Evolutionary conservation across 1,284 basidiomycete genomes (phyloP).

Genomic region (Trametes polyzona): DNA sequence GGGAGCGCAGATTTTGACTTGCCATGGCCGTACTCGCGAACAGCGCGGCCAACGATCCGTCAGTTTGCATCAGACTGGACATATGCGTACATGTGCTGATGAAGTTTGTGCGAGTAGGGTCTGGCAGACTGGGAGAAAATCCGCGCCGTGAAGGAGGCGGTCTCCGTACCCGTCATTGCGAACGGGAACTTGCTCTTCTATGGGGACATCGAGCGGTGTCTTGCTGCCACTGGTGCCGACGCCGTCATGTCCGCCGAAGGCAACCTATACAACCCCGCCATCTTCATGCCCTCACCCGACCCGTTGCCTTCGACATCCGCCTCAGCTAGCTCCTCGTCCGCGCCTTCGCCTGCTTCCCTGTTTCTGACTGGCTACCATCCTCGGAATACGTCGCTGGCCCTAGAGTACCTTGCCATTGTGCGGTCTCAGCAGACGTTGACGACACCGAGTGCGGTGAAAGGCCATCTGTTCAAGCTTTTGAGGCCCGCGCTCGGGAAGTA

Average conservation of each 20-base stretch:
- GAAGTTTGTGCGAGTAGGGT: slow-evolving; percentile 46
- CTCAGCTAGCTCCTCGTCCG: slow-evolving; percentile 24
- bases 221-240: slow-evolving; percentile 84
- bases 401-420: slow-evolving; percentile 89
- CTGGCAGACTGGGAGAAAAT: slow-evolving; percentile 43
- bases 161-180: slow-evolving; percentile 92
- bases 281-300: slow-evolving; percentile 66
- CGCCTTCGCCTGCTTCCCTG: slow-evolving; percentile 36
- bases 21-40: slow-evolving; percentile 90
- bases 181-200: slow-evolving; percentile 96
- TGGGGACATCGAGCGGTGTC: slow-evolving; percentile 78
- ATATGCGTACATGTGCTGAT: slow-evolving; percentile 1
- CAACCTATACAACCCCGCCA: slow-evolving; percentile 90
- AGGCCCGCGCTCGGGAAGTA: slow-evolving; percentile 76
- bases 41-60: slow-evolving; percentile 86
- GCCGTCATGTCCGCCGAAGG: slow-evolving; percentile 97
- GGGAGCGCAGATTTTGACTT: slow-evolving; percentile 94
- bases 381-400: slow-evolving; percentile 67
- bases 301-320: slow-evolving; percentile 18
- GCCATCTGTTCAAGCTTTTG: slow-evolving; percentile 93
- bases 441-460: slow-evolving; percentile 78
- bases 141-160: slow-evolving; percentile 56
- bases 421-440: slow-evolving; percentile 75
- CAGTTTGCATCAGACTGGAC: slow-evolving; percentile 24
- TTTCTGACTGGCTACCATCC: slow-evolving; percentile 56